A percentile compares a stretch with the other conserved stretches of the same genome.
phyloP scores from a whole-genome alignment of 805 yeast genomes.

The Maudiozyma barnettii region DNA sequence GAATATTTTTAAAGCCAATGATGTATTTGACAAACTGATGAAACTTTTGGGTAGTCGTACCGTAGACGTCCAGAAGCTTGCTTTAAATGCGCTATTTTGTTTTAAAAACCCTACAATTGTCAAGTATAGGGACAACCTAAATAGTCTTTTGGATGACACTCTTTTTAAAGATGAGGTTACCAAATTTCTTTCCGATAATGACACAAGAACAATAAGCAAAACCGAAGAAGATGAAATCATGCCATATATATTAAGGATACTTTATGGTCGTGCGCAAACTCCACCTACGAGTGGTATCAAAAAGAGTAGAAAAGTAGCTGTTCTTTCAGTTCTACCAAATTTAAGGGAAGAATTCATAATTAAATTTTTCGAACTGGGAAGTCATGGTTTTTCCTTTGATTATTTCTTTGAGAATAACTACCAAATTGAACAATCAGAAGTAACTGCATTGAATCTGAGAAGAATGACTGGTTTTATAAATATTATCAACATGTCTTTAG shows the following conservation, averaged over 20 bases:
- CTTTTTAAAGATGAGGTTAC: slow-evolving; percentile 78
- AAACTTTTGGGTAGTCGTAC: slow-evolving; percentile 52
- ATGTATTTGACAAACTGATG: slow-evolving; percentile 45
- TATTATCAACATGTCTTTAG: slow-evolving; percentile 20
- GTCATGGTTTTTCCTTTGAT: slow-evolving; percentile 40
- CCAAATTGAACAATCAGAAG: slow-evolving; percentile 14
- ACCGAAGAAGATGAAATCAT: slow-evolving; percentile 51
- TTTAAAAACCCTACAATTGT: slow-evolving; percentile 49
- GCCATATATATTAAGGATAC: slow-evolving; percentile 65
- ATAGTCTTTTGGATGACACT: slow-evolving; percentile 70
- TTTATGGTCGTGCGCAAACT: slow-evolving; percentile 80
- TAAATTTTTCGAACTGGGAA: slow-evolving; percentile 54
- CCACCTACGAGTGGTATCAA: slow-evolving; percentile 59
- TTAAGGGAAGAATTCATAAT: slow-evolving; percentile 43
- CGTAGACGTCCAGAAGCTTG: slow-evolving; percentile 56
- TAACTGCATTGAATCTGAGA: slow-evolving; percentile 33
- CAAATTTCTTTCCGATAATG: slow-evolving; percentile 42
- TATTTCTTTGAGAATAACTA: slow-evolving; percentile 27
- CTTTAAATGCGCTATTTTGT: slow-evolving; percentile 59
- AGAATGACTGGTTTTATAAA: slow-evolving; percentile 57
- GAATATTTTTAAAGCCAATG: slow-evolving; percentile 41
- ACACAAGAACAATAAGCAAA: slow-evolving; percentile 45
- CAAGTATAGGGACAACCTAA: slow-evolving; percentile 65
- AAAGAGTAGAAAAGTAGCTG: slow-evolving; percentile 62
- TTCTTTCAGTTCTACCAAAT: slow-evolving; percentile 52